These are phyloP conservation scores for Paraglomus brasilianum DNA, from an alignment of 192 early-diverging fungal species.

Conservation along the genomic window DNA sequence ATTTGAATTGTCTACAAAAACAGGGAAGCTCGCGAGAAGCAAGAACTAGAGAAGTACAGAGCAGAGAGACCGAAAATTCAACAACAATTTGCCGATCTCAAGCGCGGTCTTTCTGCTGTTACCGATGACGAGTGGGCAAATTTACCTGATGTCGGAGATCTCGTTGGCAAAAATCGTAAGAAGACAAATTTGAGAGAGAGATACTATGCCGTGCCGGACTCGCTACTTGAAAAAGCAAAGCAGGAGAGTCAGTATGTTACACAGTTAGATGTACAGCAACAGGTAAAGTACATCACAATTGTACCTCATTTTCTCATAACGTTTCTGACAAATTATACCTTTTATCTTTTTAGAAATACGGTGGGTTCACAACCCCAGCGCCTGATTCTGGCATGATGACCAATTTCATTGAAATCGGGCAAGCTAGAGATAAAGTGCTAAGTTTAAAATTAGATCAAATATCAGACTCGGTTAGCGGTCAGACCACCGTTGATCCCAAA, in stretches of 20 bases:
- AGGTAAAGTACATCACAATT: slow-evolving; percentile 26
- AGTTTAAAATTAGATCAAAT: slow-evolving; percentile 89
- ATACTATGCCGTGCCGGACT: slow-evolving; percentile 61
- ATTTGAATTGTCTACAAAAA: not conserved
- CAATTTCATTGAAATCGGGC: slow-evolving; percentile 89
- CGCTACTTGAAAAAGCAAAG: slow-evolving; percentile 52
- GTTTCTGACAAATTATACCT: not conserved
- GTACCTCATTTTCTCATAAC: slow-evolving; percentile 2
- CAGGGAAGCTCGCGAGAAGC: slow-evolving; percentile 72
- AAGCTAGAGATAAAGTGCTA: slow-evolving; percentile 89
- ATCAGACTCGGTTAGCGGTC: slow-evolving; percentile 82
- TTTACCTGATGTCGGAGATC: slow-evolving; percentile 76
- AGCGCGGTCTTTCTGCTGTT: slow-evolving; percentile 75
- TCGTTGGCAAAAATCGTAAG: slow-evolving; percentile 78
- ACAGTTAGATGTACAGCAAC: slow-evolving; percentile 62
- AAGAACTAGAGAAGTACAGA: slow-evolving; percentile 62
- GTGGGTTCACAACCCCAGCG: slow-evolving; percentile 61
- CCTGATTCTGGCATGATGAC: slow-evolving; percentile 66
- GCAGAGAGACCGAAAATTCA: slow-evolving; percentile 79
- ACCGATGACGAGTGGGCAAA: slow-evolving; percentile 86
- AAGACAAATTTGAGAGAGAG: slow-evolving; percentile 56
- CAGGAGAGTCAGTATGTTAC: slow-evolving; percentile 54
- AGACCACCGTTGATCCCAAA: slow-evolving; percentile 90
- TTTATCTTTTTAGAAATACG: slow-evolving; percentile 33
- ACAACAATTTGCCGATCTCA: slow-evolving; percentile 88